phyloP scores from a whole-genome alignment of 371 early-diverging fungal species.

The Funneliformis caledonium region DNA sequence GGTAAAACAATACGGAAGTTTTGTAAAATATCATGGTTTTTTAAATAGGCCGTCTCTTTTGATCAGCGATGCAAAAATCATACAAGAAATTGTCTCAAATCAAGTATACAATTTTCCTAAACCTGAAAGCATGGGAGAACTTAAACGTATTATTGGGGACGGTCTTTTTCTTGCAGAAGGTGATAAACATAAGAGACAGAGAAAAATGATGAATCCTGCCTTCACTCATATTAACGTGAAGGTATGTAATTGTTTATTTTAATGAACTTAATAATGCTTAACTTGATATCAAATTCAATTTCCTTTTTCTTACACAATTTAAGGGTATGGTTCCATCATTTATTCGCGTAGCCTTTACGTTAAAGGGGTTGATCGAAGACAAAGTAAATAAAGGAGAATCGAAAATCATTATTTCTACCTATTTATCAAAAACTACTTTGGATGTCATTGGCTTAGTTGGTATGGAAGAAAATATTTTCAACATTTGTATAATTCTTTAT shows the following conservation, averaged over 20 bases:
- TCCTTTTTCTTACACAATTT: too few relatives aligned
- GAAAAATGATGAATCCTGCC: slow-evolving; percentile 71
- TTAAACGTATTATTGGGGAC: slow-evolving; percentile 54
- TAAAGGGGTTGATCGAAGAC: slow-evolving; percentile 48
- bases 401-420: slow-evolving; percentile 48
- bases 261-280: too few relatives aligned
- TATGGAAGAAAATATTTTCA: neutral
- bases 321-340: slow-evolving; percentile 52
- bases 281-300: too few relatives aligned
- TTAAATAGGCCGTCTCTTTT: neutral
- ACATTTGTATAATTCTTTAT: too few relatives aligned
- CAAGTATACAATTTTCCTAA: neutral
- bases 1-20: neutral
- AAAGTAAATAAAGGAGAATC: slow-evolving; percentile 36
- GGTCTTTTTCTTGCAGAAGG: slow-evolving; percentile 67
- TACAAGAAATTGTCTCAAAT: neutral
- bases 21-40: neutral
- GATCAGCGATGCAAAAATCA: neutral
- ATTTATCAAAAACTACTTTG: slow-evolving; percentile 50
- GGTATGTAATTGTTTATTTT: neutral
- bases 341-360: slow-evolving; percentile 46
- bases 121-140: neutral
- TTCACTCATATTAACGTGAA: slow-evolving; percentile 58
- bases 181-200: slow-evolving; percentile 62
- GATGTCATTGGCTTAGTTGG: slow-evolving; percentile 56